Conservation (phyloP, 495 filamentous ascomycete species). For the Penicillium soppii region DNA sequence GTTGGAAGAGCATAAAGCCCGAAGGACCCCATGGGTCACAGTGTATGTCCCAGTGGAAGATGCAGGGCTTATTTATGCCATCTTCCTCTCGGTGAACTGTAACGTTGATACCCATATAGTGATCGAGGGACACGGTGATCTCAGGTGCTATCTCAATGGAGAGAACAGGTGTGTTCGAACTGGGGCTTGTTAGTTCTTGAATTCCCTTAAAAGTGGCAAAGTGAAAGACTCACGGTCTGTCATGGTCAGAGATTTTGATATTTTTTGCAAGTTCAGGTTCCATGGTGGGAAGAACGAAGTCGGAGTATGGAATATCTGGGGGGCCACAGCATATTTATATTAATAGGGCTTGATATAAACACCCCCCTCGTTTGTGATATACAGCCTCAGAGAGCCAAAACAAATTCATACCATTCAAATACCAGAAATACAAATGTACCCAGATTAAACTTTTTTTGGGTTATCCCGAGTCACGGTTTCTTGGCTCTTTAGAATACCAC, state of each 20-base stretch:
- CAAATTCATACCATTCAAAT: too few species aligned
- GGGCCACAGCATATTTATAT: too few species aligned
- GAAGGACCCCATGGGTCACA: constrained; percentile 3
- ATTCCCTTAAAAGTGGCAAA: neutral
- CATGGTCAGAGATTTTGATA: neutral
- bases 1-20: constrained; percentile 3
- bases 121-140: neutral
- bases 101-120: neutral
- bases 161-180: neutral
- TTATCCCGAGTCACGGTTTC: too few species aligned
- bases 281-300: too few species aligned
- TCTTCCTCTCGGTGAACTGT: neutral
- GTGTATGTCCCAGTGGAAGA: neutral
- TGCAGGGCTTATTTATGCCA: neutral
- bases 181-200: neutral
- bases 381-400: too few species aligned
- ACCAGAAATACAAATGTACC: too few species aligned
- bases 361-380: too few species aligned
- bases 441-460: too few species aligned
- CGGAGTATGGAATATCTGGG: too few species aligned
- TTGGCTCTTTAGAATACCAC: too few species aligned
- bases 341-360: too few species aligned
- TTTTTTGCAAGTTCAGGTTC: neutral
- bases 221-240: neutral
- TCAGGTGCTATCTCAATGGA: neutral